Base-by-base conservation (phyloP, 192 early-diverging fungal genomes). In the Linnemannia zychae region DNA sequence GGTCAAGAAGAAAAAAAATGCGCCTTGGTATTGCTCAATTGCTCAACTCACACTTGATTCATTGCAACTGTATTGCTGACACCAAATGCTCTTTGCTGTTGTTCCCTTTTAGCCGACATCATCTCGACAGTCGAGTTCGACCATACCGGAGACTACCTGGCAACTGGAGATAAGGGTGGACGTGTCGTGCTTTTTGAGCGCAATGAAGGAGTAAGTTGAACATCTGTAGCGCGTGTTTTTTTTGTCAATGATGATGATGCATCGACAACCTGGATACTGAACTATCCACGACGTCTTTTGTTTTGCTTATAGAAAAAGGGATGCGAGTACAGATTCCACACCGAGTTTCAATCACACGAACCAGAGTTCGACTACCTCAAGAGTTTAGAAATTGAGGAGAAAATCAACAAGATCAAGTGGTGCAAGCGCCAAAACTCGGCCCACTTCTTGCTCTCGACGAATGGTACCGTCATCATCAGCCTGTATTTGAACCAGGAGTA, bases 401-500 rank as follows among this genome's bases (percentile, higher is more conserved):
- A 99, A 87, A 99, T 99, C 89, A 99, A 99, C 90, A 97, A 99
- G 88, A 99, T 99, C 88, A 94, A 98, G 87, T 99, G 98, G 98
- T 97, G 97, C 91, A 96, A 95, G 85, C 92, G 96, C 50, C 96
- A 98, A 88, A 99, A 99, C 89, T 93, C 97, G 52, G 96, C 97
- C 22, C 97, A 98, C 85, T 99, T 97, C 87, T 90, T 99, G 88
- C 91, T 99, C 57, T 98, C 98, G 18, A 99, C 98, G 38, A 99
- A 99, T 87, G 96, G 96, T 96, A 88, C 63, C 28, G 28, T 63
- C 28, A 11, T 15, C 28, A 28, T 15, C 28, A 13, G 9, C 28
- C 4, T 1, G 7, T 28, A 33, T 31, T 12, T 31, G 57, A 9
- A 44, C 40, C 9, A 9, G 40, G 40, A 44, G n/a, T n/a, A n/a